Evolutionary conservation across 2,329 filamentous ascomycete genomes (phyloP).

Genomic region (Alternaria consortialis): DNA sequence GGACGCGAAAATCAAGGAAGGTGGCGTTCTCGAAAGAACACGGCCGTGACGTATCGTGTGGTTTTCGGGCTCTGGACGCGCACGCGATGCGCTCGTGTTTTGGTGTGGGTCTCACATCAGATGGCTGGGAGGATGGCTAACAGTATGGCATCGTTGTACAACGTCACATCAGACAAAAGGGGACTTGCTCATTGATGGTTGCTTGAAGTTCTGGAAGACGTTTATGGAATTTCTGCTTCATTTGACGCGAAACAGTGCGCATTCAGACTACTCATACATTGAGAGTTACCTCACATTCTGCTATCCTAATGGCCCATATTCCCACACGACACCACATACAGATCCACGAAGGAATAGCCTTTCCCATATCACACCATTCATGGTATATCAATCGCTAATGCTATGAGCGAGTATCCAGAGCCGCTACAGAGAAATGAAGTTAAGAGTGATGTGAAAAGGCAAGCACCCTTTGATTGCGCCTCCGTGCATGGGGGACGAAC

Average conservation of each 20-base stretch:
- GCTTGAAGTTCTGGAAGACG: neutral
- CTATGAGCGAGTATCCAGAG: slow-evolving; percentile 49
- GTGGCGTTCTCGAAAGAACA: slow-evolving; percentile 7
- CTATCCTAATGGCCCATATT: slow-evolving; percentile 14
- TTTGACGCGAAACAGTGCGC: slow-evolving; percentile 28
- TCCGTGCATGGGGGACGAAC: slow-evolving; percentile 35
- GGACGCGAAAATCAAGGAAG: slow-evolving; percentile 7
- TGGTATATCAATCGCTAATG: slow-evolving; percentile 44
- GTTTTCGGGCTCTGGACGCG: slow-evolving; percentile 6
- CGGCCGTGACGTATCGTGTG: slow-evolving; percentile 18
- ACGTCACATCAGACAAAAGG: neutral
- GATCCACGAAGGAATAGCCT: slow-evolving; percentile 39
- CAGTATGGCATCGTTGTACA: neutral
- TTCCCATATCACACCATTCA: slow-evolving; percentile 36
- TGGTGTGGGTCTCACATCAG: slow-evolving; percentile 4
- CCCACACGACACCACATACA: slow-evolving; percentile 21
- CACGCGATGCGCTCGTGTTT: slow-evolving; percentile 8
- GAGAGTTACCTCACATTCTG: slow-evolving; percentile 14
- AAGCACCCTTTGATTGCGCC: slow-evolving; percentile 34
- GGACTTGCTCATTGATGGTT: neutral
- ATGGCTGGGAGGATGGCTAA: slow-evolving; percentile 7
- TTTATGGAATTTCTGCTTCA: slow-evolving; percentile 24
- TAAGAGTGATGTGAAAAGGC: slow-evolving; percentile 37
- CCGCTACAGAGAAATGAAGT: slow-evolving; percentile 48
- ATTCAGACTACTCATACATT: slow-evolving; percentile 36